phyloP scores from a whole-genome alignment of 1,284 basidiomycete genomes.

The Apiotrichum sp. region DNA sequence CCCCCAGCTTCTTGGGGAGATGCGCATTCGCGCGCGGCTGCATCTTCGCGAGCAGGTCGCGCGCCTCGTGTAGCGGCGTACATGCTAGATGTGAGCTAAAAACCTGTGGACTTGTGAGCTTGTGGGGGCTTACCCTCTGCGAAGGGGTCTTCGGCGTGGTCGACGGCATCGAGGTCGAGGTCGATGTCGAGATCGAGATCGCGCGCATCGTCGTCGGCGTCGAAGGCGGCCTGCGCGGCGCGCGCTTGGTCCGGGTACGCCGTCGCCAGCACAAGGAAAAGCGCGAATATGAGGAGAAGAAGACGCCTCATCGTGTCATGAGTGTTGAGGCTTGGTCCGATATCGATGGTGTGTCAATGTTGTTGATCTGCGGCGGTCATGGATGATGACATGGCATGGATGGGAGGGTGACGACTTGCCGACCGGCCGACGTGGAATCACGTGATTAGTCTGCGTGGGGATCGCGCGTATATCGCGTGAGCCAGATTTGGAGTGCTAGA shows the following conservation, averaged over 20 bases:
- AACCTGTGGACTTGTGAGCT: neutral
- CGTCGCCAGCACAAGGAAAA: neutral
- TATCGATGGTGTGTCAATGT: neutral
- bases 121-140: neutral
- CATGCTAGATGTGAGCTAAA: constrained; percentile 12
- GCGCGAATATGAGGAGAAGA: neutral
- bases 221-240: neutral
- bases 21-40: constrained; percentile 24
- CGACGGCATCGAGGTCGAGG: too few relatives aligned
- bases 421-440: too few relatives aligned
- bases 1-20: constrained; percentile 23
- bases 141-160: too few relatives aligned
- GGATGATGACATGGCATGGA: neutral
- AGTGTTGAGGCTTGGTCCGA: too few relatives aligned
- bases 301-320: neutral
- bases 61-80: constrained; percentile 26
- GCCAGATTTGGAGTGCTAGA: too few relatives aligned
- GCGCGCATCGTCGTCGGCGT: neutral
- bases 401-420: too few relatives aligned
- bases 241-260: neutral
- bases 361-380: neutral
- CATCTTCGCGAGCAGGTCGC: constrained; percentile 23
- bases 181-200: too few relatives aligned
- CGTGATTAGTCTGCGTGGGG: too few relatives aligned
- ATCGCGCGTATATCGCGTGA: too few relatives aligned